Evolutionary conservation across 2,329 filamentous ascomycete species (phyloP), one percentile per base, ranked within the genome.

Genomic region (Grosmannia huntii): DNA sequence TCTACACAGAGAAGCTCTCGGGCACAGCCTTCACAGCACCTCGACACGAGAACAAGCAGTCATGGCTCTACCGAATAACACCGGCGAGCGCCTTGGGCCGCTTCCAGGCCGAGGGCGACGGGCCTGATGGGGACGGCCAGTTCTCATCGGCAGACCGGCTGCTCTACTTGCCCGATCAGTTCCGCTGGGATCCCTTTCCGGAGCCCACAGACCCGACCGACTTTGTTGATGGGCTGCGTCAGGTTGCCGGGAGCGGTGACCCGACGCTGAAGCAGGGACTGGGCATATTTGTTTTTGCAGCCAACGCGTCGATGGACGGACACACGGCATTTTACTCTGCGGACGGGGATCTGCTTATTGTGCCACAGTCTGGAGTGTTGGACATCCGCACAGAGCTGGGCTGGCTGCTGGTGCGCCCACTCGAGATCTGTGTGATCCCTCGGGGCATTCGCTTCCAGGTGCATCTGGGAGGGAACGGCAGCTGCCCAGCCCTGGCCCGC

Each of bases 1-100:
- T 95, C 31, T 94, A 94, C 72, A 83, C 89, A 31, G 90, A 95
- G 72, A 87, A 87, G 73, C 77, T 89, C 50, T 87, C 85, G 0
- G 86, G 85, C 9, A 87, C 84, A 1, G 77, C 86, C 33, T 89
- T 89, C 68, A 88, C 85, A 4, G 83, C 84, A 1, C 84, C 85
- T 0, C 76, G 86, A 31, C 75, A 81, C 67, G 79, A 85, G 59
- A 89, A 87, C 70, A 81, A 82, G 66, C 85, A 88, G 68, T 78
- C 84, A 48, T 89, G 85, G 85, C 77, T 88, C 31, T 89, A 89
- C 67, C 80, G 85, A 19, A 82, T 87, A 62, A 72, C 85, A 50
- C 84, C 85, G 2, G 81, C 84, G 0, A 82, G 82, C 59, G 75
- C 82, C 0, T 83, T 88, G 62, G 72, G 73, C 31, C 80, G 69